Base-by-base conservation (phyloP, 2,329 filamentous ascomycete species). In the Colletotrichum liriopes region DNA sequence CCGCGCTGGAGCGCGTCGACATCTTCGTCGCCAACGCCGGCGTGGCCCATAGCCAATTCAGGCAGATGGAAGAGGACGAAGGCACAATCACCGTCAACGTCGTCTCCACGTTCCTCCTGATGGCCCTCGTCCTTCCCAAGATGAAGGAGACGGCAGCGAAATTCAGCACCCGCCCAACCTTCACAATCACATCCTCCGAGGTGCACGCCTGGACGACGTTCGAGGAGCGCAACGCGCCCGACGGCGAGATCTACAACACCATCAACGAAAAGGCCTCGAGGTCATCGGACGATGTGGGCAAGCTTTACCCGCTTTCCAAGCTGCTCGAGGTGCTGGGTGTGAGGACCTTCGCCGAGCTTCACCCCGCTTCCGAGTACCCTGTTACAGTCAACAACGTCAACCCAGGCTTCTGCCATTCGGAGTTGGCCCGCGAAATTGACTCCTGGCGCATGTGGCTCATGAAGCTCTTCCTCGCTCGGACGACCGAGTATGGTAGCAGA, bases 351-450 rank as follows among this genome's bases (percentile, higher is more conserved):
- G 77, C 76, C 8, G 65, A 73, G 26, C 8, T 56, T 23, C 56
- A 63, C 29, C 67, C 73, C 11, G 51, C 68, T 2, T 8, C 60
- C 2, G 71, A 14, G 73, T 77, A 49, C 52, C 76, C 79, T 14
- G 84, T 90, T 49, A 84, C 84, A 1, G 74, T 90, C 68, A 90
- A 89, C 75, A 81, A 82, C 72, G 72, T 88, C 26, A 88, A 88
- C 67, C 88, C 89, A 0, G 88, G 88, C 1, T 79, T 87, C 39
- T 90, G 88, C 76, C 81, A 87, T 51, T 85, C 85, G 0, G 79
- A 84, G 32, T 79, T 90, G 1, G 75, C 74, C 7, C 81, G 87
- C 1, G 83, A 88, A 0, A 35, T 62, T 0, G 65, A 45, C 20
- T 65, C 63, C 1, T 74, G 70, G 69, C 16, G 16, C 1, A 59